Evolutionary conservation across 257 asterid species (phyloP).

Genomic region (Nicotiana undulata): DNA sequence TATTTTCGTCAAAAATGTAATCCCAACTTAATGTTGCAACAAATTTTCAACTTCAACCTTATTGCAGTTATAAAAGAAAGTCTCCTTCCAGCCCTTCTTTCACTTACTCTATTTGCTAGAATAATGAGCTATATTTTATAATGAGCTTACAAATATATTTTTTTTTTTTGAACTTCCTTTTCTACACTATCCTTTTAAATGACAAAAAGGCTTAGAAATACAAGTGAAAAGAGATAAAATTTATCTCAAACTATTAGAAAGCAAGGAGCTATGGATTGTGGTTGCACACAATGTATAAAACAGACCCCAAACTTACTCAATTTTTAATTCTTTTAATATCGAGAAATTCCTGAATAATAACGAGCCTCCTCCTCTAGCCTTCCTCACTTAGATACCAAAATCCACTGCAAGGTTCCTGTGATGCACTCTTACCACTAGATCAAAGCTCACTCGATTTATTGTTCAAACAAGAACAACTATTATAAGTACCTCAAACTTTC

Average conservation of each 20-base stretch:
- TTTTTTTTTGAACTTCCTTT: background rate
- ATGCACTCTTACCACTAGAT: background rate
- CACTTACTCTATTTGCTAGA: background rate
- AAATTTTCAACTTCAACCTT: background rate
- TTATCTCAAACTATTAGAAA: constrained; percentile 39
- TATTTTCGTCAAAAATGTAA: background rate
- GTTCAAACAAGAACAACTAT: background rate
- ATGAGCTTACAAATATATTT: background rate
- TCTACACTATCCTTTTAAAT: background rate
- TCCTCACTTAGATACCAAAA: background rate
- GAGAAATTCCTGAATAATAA: background rate
- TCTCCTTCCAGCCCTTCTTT: background rate
- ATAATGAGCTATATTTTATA: background rate
- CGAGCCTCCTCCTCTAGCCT: background rate
- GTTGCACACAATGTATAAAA: constrained; percentile 6
- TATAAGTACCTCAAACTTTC: background rate
- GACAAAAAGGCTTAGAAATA: background rate
- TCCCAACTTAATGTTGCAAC: background rate
- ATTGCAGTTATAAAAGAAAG: background rate
- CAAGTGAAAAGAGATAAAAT: background rate
- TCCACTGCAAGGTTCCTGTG: background rate
- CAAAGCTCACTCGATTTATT: background rate
- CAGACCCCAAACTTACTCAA: constrained; percentile 5
- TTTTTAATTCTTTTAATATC: background rate
- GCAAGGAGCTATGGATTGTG: constrained; percentile 16